These are phyloP conservation scores for Exophiala bonariae DNA, from an alignment of 2,329 filamentous ascomycete genomes.

Conservation along the genomic window DNA sequence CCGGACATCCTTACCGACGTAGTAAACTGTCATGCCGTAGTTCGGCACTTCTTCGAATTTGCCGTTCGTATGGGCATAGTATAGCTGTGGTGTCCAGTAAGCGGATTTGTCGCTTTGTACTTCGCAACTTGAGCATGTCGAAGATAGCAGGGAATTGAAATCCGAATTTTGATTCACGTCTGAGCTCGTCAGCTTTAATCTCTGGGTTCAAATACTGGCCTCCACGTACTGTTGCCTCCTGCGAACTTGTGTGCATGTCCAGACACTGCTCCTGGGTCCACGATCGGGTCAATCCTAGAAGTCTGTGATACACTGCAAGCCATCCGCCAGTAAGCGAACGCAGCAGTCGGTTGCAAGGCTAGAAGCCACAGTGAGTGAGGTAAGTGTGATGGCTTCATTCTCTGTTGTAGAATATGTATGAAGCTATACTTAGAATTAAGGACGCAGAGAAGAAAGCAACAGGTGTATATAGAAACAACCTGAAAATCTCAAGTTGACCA, in stretches of 20 bases:
- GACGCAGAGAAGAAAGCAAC: not conserved
- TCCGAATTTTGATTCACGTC: conserved; percentile 62
- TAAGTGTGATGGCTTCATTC: conserved; percentile 13
- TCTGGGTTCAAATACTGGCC: not conserved
- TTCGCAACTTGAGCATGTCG: conserved; percentile 80
- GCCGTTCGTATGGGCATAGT: conserved; percentile 73
- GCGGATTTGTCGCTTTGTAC: conserved; percentile 81
- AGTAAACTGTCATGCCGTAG: conserved; percentile 49
- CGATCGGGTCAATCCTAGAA: conserved; percentile 66
- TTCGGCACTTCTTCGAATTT: conserved; percentile 30
- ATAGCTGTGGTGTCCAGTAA: conserved; percentile 80
- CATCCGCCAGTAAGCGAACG: conserved; percentile 80
- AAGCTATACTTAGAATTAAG: not conserved
- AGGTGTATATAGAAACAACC: not conserved
- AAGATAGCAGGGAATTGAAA: conserved; percentile 59
- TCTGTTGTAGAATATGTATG: conserved; percentile 1
- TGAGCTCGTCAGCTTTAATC: conserved; percentile 37
- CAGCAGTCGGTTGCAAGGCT: conserved; percentile 11
- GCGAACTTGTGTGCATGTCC: conserved; percentile 73
- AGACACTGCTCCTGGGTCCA: conserved; percentile 60
- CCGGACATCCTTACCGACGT: conserved; percentile 28
- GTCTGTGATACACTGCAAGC: conserved; percentile 70
- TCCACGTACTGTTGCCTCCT: conserved; percentile 69
- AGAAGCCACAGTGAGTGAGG: conserved; percentile 9
- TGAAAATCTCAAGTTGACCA: too few relatives aligned